Conservation (phyloP, 179 eudicot species). For the Silene vulgaris region DNA sequence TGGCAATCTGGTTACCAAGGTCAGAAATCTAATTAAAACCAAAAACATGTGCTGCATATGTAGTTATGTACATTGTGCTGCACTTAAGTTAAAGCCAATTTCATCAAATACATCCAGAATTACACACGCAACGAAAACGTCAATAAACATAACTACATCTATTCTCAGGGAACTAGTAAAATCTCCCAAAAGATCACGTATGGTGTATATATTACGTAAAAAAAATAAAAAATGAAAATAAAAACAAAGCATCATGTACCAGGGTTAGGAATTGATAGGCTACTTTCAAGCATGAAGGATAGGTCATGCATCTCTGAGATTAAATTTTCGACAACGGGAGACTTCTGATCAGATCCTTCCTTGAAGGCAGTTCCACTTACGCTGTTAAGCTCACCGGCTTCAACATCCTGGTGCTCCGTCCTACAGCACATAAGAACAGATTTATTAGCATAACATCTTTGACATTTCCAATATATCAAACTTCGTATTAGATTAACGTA, state of each 20-base stretch:
- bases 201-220: neutral
- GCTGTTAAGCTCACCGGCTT: slow-evolving; percentile 23
- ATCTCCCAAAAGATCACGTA: neutral
- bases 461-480: neutral
- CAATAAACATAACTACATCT: neutral
- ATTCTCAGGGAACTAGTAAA: slow-evolving; percentile 12
- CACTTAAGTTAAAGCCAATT: neutral
- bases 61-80: neutral
- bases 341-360: slow-evolving; percentile 9
- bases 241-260: slow-evolving; percentile 9
- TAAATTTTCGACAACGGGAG: slow-evolving; percentile 32
- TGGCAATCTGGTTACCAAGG: too few relatives aligned
- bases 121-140: neutral
- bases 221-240: neutral
- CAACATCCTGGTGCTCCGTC: slow-evolving; percentile 25
- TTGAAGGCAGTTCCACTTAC: slow-evolving; percentile 20
- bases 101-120: neutral
- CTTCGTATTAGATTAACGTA: neutral
- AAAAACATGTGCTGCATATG: too few relatives aligned
- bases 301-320: slow-evolving; percentile 61
- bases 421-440: slow-evolving; percentile 24
- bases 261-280: slow-evolving; percentile 44
- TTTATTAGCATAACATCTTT: neutral
- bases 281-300: slow-evolving; percentile 56
- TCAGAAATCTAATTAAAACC: too few relatives aligned